phyloP scores from a whole-genome alignment of 2,329 filamentous ascomycete genomes.

The Epichloe scottii region DNA sequence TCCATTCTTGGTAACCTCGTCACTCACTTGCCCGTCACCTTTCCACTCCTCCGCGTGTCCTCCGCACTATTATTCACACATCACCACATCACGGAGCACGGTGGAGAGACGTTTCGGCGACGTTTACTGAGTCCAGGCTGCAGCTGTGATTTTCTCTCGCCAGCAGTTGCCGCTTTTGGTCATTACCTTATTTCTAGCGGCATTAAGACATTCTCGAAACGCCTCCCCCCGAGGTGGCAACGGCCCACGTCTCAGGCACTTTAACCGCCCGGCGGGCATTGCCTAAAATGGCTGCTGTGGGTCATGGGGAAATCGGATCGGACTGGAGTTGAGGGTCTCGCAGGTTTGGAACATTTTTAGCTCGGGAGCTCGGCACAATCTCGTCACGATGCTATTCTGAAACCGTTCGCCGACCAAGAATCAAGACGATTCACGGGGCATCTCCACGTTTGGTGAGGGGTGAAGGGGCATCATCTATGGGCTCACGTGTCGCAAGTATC shows the following conservation, averaged over 20 bases:
- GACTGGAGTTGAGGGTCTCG: neutral
- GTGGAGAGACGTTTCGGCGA: conserved; percentile 4
- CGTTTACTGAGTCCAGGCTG: conserved; percentile 2
- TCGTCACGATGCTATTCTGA: too few relatives aligned
- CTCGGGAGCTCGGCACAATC: too few relatives aligned
- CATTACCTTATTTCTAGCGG: neutral
- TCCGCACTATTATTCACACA: neutral
- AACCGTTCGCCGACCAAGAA: too few relatives aligned
- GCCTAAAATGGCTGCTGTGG: neutral
- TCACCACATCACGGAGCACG: neutral
- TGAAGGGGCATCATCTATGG: too few relatives aligned
- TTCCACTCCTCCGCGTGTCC: neutral
- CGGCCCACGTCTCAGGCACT: neutral
- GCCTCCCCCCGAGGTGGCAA: neutral
- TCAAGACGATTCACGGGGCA: too few relatives aligned
- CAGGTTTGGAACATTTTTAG: too few relatives aligned
- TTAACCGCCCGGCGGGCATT: neutral
- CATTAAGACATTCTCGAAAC: neutral
- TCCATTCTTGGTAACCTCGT: neutral
- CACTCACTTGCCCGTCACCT: neutral
- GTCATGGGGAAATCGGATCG: neutral
- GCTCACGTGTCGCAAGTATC: too few relatives aligned
- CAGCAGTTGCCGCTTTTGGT: conserved; percentile 1
- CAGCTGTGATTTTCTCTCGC: neutral
- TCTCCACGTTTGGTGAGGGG: too few relatives aligned